Evolutionary conservation across 2,329 filamentous ascomycete species (phyloP), one percentile per base, ranked within the genome.

Genomic region (Aotearoamyces nothofagi): DNA sequence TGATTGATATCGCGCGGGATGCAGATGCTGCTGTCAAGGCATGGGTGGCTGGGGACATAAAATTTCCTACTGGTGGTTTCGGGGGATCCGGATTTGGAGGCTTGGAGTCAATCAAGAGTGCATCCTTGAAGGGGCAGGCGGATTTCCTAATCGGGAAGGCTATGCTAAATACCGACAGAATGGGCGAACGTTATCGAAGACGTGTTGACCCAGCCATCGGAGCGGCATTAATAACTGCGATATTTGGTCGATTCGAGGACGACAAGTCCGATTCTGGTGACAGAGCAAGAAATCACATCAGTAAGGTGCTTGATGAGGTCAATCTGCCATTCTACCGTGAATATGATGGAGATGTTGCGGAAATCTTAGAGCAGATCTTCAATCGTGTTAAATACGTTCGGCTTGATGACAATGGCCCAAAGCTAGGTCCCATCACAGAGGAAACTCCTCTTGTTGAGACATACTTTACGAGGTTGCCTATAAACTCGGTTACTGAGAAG

Each of bases 301-400:
- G 56, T 3, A 58, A 68, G 30, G 64, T 93, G 22, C 55, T 96
- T 9, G 78, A 96, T 41, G 78, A 83, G 27, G 59, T 90, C 42
- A 98, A 98, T 45, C 61, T 94, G 17, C 69, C 78, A 2, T 80
- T 87, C 46, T 98, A 98, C 58, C 69, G 77, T 38, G 90, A 98
- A 53, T 98, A 92, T 50, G 84, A 98, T 47, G 60, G 58, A 12
- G 90, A 98, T 49, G 63, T 79, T 8, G 69, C 69, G 15, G 80
- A 80, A 39, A 90, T 93, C 39, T 65, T 93, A 32, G 76, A 94
- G 37, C 87, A 98, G 53, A 59, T 96, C 15, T 92, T 78, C 60
- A 92, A 94, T 50, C 77, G 92, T 36, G 81, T 86, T 58, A 94
- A 93, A 53, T 98, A 98, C 56, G 70, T 87, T 37, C 78, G 90